Base-by-base conservation (phyloP, 192 early-diverging fungal species). In the Entomortierella parvispora region DNA sequence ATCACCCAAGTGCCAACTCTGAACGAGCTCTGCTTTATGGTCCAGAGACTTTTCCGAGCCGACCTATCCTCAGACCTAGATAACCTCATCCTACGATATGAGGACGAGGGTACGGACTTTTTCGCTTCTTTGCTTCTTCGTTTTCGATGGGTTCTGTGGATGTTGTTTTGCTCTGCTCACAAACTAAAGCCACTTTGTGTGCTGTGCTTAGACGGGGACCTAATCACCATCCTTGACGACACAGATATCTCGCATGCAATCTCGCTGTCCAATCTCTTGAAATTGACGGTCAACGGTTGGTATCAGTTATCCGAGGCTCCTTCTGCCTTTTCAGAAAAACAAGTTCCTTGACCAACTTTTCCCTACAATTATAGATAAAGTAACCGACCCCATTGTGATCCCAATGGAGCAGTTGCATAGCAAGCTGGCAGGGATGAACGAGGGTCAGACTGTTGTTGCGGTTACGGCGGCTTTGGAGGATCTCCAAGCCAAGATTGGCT, bases 1-100 rank as follows among this genome's bases (percentile, higher is more conserved):
- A 84, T 86, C 57, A 80, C 67, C 18, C 85, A 86, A 68, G 79
- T 67, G 11, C 85, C 85, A 7, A 81, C 85, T 2, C 82, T 75
- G 63, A 80, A 86, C 53, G 85, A 86, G 33, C 65, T 86, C 12
- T 86, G 85, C 57, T 62, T 86, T 23, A 86, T 86, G 57, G 76
- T 82, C 50, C 79, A 74, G 31, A 68, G 83, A 17, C 79, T 86
- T 47, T 86, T 84, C 47, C 63, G 69, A 15, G 33, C 61, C 5
- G 51, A 66, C 12, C 54, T 86, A 4, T 81, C 71, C 0, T 45
- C 72, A 20, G 62, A 75, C 31, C 55, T 80, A 2, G 82, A 86
- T 32, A 79, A 86, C 55, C 50, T 82, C n/a, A 34, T 71, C 10
- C 46, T 86, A 29, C 74, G 81, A 40, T 86, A 86, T 32, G 80